phyloP scores from a whole-genome alignment of 805 yeast species.

The Pichia insulana region DNA sequence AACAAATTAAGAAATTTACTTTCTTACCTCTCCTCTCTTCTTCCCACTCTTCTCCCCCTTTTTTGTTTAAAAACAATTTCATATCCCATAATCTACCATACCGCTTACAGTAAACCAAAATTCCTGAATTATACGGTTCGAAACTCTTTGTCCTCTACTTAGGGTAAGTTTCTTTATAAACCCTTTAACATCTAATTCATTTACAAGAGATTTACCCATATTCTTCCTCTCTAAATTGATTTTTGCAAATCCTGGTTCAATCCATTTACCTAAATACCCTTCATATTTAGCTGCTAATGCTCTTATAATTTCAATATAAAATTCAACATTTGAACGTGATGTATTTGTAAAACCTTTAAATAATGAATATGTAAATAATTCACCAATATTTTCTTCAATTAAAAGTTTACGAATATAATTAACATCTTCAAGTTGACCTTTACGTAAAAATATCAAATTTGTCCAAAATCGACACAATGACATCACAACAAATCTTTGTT shows the following conservation, averaged over 20 bases:
- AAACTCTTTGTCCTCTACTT: slow-evolving; percentile 59
- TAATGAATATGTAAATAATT: slow-evolving; percentile 27
- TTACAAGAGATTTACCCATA: slow-evolving; percentile 20
- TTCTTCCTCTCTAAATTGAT: slow-evolving; percentile 22
- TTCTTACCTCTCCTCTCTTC: too few species aligned
- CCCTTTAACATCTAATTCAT: slow-evolving; percentile 26
- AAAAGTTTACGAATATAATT: slow-evolving; percentile 18
- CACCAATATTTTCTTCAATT: slow-evolving; percentile 25
- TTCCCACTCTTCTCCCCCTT: too few species aligned
- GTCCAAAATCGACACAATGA: slow-evolving; percentile 51
- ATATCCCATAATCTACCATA: slow-evolving; percentile 32
- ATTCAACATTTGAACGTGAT: slow-evolving; percentile 52
- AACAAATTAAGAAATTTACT: slow-evolving; percentile 31
- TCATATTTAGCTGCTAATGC: slow-evolving; percentile 31
- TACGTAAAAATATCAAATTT: slow-evolving; percentile 33
- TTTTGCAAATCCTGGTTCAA: slow-evolving; percentile 24
- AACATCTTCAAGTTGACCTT: slow-evolving; percentile 33
- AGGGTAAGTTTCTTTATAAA: slow-evolving; percentile 48
- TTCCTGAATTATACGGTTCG: slow-evolving; percentile 45
- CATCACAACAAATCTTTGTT: slow-evolving; percentile 49
- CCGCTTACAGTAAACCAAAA: slow-evolving; percentile 63
- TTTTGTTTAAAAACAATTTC: neutral
- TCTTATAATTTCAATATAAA: slow-evolving; percentile 42
- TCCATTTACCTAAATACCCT: slow-evolving; percentile 41
- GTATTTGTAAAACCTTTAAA: slow-evolving; percentile 40